phyloP scores from a whole-genome alignment of 345 rosid species.

The Linum trigynum region DNA sequence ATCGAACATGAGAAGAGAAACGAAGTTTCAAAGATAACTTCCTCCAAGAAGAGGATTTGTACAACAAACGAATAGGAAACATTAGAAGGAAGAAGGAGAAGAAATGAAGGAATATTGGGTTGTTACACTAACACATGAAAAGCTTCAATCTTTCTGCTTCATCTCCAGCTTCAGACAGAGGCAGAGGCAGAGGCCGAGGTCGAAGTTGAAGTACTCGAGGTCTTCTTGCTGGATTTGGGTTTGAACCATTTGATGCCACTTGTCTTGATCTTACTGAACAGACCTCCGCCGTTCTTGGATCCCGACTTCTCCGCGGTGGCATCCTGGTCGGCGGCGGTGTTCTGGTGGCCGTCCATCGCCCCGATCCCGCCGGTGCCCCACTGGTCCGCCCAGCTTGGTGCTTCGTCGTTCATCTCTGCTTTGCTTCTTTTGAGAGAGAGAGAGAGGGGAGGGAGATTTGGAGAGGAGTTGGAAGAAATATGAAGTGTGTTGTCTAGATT shows the following conservation, averaged over 20 bases:
- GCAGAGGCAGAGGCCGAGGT: background rate
- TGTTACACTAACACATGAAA: too few species aligned
- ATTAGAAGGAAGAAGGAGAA: background rate
- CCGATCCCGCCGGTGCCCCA: constrained; percentile 83
- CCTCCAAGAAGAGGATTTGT: background rate
- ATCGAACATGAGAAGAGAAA: too few species aligned
- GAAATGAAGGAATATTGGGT: background rate
- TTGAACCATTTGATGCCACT: constrained; percentile 58
- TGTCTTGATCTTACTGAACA: constrained; percentile 24
- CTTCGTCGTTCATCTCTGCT: constrained; percentile 49
- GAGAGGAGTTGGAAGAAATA: background rate
- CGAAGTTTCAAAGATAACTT: too few species aligned
- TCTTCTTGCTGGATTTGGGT: constrained; percentile 35
- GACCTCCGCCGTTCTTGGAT: constrained; percentile 15
- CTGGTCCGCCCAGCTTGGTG: constrained; percentile 93
- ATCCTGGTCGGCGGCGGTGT: constrained; percentile 15
- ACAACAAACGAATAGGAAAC: background rate
- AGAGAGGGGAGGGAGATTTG: background rate
- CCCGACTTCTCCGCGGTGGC: constrained; percentile 29
- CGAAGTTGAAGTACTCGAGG: constrained; percentile 10
- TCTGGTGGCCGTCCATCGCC: constrained; percentile 34
- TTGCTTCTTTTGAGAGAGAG: background rate
- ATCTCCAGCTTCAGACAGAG: background rate
- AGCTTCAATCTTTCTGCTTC: background rate
- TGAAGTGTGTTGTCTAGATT: background rate